Evolutionary conservation across 805 yeast genomes (phyloP).

Genomic region (Naumovozyma baii): DNA sequence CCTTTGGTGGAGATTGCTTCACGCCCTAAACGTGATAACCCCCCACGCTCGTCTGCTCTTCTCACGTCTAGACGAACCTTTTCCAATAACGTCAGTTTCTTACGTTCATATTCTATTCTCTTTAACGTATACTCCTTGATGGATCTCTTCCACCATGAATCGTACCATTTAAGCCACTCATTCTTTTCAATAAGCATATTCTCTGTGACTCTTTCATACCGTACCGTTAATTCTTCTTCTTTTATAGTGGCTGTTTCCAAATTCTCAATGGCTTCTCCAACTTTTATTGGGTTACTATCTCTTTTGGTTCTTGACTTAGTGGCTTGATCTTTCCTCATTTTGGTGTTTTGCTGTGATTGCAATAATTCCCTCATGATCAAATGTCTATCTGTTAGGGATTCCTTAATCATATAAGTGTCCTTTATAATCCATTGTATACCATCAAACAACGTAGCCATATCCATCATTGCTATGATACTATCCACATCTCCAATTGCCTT

Average conservation of each 20-base stretch:
- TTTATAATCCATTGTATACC: conserved; percentile 52
- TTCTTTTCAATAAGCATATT: conserved; percentile 69
- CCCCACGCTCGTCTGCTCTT: conserved; percentile 66
- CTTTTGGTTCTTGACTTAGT: conserved; percentile 59
- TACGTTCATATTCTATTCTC: conserved; percentile 78
- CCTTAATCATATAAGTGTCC: conserved; percentile 83
- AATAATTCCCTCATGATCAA: conserved; percentile 80
- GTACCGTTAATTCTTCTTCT: conserved; percentile 68
- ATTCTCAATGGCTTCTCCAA: conserved; percentile 78
- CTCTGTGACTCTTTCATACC: conserved; percentile 71
- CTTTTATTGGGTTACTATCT: conserved; percentile 75
- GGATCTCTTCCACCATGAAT: conserved; percentile 41
- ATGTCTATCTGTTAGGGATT: conserved; percentile 86
- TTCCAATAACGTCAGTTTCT: conserved; percentile 65
- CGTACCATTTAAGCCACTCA: conserved; percentile 45
- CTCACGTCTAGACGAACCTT: conserved; percentile 62
- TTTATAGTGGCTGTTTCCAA: conserved; percentile 68
- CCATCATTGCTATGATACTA: conserved; percentile 59
- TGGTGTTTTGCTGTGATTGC: conserved; percentile 69
- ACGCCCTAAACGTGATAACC: conserved; percentile 67
- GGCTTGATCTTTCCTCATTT: conserved; percentile 60
- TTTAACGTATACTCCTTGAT: conserved; percentile 55
- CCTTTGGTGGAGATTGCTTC: conserved; percentile 25
- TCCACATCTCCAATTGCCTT: conserved; percentile 68
- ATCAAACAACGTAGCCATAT: conserved; percentile 69